Evolutionary conservation across 2,329 filamentous ascomycete species (phyloP).

Genomic region (Aspergillus spinulosporus): DNA sequence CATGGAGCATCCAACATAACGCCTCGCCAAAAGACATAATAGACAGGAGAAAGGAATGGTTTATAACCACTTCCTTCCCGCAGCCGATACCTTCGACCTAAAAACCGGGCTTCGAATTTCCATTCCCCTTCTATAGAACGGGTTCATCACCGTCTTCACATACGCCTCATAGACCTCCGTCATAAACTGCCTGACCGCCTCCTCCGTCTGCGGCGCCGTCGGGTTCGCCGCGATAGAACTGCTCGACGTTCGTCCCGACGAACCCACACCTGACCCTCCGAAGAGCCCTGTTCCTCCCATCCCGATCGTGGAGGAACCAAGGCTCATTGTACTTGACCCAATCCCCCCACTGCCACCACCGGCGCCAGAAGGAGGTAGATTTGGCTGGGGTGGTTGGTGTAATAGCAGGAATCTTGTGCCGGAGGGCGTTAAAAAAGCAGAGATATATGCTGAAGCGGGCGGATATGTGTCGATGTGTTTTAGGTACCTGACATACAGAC

Average conservation of each 20-base stretch:
- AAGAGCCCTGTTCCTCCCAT: conserved; percentile 18
- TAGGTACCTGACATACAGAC: conserved; percentile 67
- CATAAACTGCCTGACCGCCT: conserved; percentile 94
- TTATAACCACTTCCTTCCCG: conserved; percentile 89
- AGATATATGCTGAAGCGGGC: conserved; percentile 78
- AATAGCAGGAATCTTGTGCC: conserved; percentile 94
- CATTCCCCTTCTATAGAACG: conserved; percentile 86
- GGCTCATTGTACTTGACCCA: conserved; percentile 7
- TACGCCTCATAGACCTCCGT: conserved; percentile 93
- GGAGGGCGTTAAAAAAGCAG: conserved; percentile 87
- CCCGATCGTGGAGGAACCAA: neutral
- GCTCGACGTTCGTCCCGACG: conserved; percentile 51
- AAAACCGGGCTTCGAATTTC: conserved; percentile 87
- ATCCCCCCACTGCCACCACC: conserved; percentile 27
- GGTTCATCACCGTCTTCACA: conserved; percentile 96
- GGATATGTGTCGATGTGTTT: conserved; percentile 97
- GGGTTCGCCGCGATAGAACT: conserved; percentile 82
- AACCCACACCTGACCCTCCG: conserved; percentile 24
- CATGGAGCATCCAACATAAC: neutral
- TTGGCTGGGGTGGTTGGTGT: conserved; percentile 68
- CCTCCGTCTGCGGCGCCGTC: conserved; percentile 85
- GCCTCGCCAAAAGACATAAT: neutral
- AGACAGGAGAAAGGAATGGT: conserved; percentile 7
- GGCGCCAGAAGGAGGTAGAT: conserved; percentile 40
- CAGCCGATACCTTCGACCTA: conserved; percentile 74